Evolutionary conservation across 306 rosid genomes (phyloP), one percentile per base, ranked within the genome.

Genomic region (Echinosophora koreensis): DNA sequence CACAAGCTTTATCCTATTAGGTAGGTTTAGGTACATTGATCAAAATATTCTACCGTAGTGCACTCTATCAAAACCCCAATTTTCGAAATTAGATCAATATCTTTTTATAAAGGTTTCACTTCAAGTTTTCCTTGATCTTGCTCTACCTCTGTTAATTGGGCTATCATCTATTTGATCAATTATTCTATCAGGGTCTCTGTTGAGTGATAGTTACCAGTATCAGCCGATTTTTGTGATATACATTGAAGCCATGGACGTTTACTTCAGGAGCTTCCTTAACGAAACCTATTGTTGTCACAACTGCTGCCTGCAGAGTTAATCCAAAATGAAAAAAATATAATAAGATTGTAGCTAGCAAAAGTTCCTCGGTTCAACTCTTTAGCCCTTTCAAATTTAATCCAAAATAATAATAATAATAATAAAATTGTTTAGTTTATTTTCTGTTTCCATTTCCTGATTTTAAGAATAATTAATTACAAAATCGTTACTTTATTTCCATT

Each of bases 181-280:
- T 51, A 61, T 11, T 18, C 16, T 62, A 35, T 14, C 30, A 30
- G 18, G 65, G 17, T 27, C 60, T 64, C 4, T 46, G 57, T 63
- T 65, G 41, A n/a, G 47, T 0, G 13, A 52, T 56, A 76, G 80
- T 83, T 83, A 92, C 98, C 90, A 89, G 62, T 76, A 94, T 94
- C 74, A 94, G 75, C 71, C 98, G 93, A 76, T 92, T 94, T 83
- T 90, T 94, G 86, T 94, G 93, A 89, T 94, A 92, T 59, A 94
- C 67, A 74, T 88, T 92, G 89, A 94, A 94, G 76, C 98, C 98
- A 18, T 90, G 98, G 61, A 85, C 41, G 66, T 49, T 55, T 73
- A 89, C 83, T 11, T 22, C 46, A 6, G 98, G 98, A 85, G 97
- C 98, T 77, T 94, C 98, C 67, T 89, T 92, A 52, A 89, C 81